Evolutionary conservation across 306 rosid genomes (phyloP).

Genomic region (Lagenaria siceraria): DNA sequence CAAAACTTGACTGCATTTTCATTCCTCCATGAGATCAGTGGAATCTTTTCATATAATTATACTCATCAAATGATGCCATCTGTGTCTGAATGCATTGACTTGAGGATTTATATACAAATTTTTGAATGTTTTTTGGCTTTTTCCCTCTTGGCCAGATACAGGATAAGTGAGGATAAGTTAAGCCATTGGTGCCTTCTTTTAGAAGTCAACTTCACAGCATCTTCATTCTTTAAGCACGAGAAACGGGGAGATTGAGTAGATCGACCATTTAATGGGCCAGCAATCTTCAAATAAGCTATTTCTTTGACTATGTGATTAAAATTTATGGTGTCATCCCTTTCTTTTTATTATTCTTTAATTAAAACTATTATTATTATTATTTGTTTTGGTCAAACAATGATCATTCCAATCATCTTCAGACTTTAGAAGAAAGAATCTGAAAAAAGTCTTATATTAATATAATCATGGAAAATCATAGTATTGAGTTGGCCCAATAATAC

Average conservation of each 20-base stretch:
- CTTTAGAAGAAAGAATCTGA: not conserved
- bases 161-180: not conserved
- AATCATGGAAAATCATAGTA: not conserved
- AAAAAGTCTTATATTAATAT: not conserved
- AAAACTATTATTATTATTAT: not conserved
- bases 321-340: not conserved
- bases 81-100: not conserved
- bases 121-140: not conserved
- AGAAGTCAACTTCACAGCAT: not conserved
- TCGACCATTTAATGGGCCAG: no score
- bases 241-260: no score
- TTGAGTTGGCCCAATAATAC: not conserved
- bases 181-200: not conserved
- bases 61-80: not conserved
- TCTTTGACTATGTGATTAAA: not conserved
- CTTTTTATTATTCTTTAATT: not conserved
- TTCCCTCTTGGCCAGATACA: not conserved
- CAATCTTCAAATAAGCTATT: not conserved
- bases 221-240: no score
- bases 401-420: not conserved
- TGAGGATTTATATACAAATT: not conserved
- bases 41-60: not conserved
- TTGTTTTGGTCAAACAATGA: not conserved
- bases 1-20: not conserved
- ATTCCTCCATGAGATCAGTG: not conserved